phyloP scores from a whole-genome alignment of 805 yeast genomes.

The Metschnikowia reukaufii region DNA sequence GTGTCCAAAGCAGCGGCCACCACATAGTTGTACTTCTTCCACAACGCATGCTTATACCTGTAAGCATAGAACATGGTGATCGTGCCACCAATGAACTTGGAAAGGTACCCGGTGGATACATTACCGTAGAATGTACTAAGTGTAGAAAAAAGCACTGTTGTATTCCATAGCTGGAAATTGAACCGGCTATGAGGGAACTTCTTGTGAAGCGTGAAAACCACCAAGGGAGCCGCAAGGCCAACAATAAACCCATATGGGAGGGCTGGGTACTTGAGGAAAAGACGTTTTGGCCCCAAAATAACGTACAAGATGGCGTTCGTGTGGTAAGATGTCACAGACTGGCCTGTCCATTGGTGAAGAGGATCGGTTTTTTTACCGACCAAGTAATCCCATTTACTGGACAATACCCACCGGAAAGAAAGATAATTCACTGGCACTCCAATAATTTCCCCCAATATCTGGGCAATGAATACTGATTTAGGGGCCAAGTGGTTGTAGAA shows the following conservation, averaged over 20 bases:
- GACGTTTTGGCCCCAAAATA: conserved; percentile 47
- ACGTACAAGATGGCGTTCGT: conserved; percentile 54
- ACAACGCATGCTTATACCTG: conserved; percentile 37
- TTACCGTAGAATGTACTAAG: conserved; percentile 51
- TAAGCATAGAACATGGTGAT: conserved; percentile 47
- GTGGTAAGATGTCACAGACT: conserved; percentile 39
- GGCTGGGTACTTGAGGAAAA: conserved; percentile 42
- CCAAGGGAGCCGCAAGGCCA: conserved; percentile 41
- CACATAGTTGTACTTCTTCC: conserved; percentile 48
- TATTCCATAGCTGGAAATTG: conserved; percentile 42
- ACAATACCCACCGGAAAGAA: conserved; percentile 48
- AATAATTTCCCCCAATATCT: conserved; percentile 50
- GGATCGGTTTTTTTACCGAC: conserved; percentile 41
- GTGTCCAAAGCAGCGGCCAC: conserved; percentile 54
- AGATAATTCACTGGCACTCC: conserved; percentile 55
- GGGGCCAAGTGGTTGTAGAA: conserved; percentile 57
- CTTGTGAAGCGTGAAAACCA: conserved; percentile 30
- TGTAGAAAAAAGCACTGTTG: conserved; percentile 49
- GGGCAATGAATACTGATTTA: conserved; percentile 48
- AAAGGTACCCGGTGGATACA: conserved; percentile 48
- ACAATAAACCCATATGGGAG: conserved; percentile 46
- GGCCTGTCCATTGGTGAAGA: conserved; percentile 54
- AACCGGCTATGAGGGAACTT: conserved; percentile 23
- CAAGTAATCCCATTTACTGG: conserved; percentile 38
- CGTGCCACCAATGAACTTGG: conserved; percentile 49